Percentiles rank a stretch among this genome's conserved stretches.
Conservation (phyloP, 2,329 filamentous ascomycete genomes). For the Pseudonectria buxi region DNA sequence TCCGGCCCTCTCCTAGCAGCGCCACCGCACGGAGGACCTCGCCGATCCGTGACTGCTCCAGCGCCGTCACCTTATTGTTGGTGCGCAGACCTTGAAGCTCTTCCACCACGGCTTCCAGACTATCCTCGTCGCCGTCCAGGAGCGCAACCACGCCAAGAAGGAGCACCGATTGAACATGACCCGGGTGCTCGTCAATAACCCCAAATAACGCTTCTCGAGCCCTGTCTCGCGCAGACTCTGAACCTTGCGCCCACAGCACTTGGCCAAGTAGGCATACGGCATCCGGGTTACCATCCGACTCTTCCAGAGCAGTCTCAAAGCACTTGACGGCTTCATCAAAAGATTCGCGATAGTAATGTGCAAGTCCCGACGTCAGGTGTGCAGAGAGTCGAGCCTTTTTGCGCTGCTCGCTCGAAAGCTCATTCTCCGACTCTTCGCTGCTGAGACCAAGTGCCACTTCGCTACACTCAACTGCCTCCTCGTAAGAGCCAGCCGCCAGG, state of each 20-base stretch:
- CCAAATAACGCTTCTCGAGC: conserved; percentile 76
- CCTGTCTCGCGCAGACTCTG: conserved; percentile 63
- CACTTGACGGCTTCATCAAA: conserved; percentile 66
- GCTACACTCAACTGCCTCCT: conserved; percentile 68
- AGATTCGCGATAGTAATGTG: conserved; percentile 64
- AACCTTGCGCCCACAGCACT: conserved; percentile 86
- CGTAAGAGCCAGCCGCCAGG: conserved; percentile 60
- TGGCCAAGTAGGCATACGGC: conserved; percentile 83
- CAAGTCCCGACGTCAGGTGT: conserved; percentile 77
- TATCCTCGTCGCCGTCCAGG: conserved; percentile 71
- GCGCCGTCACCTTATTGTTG: conserved; percentile 52
- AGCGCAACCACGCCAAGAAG: conserved; percentile 80
- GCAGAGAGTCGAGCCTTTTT: conserved; percentile 72
- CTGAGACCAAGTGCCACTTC: conserved; percentile 75
- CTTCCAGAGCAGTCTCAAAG: conserved; percentile 73
- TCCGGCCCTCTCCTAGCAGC: conserved; percentile 42
- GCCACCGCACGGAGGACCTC: conserved; percentile 72
- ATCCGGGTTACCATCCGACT: conserved; percentile 71
- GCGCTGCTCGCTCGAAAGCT: conserved; percentile 58
- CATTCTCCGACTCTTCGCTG: conserved; percentile 61
- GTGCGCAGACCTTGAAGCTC: conserved; percentile 70
- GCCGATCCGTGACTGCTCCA: conserved; percentile 63
- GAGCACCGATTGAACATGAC: conserved; percentile 72
- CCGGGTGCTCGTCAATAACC: conserved; percentile 64
- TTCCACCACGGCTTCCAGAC: conserved; percentile 69